Percentiles rank a stretch among this genome's conserved stretches.
phyloP scores from a whole-genome alignment of 192 early-diverging fungal genomes.

The Spizellomyces sp. region DNA sequence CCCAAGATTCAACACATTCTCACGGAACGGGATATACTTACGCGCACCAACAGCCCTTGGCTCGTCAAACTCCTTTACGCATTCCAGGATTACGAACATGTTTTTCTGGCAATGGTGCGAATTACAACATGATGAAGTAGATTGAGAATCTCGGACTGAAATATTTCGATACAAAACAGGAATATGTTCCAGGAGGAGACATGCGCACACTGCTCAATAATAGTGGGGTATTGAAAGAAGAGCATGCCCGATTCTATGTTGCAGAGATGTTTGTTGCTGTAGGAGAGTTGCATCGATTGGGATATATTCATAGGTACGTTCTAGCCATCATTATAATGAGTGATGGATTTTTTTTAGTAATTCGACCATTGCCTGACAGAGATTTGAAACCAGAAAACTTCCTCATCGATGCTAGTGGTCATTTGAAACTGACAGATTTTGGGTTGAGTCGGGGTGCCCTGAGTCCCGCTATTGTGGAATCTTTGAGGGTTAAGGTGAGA shows the following conservation, averaged over 20 bases:
- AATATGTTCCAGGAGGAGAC: constrained; percentile 72
- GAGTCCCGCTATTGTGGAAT: constrained; percentile 33
- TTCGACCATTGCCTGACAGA: constrained; percentile 18
- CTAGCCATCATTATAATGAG: not conserved
- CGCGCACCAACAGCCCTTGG: constrained; percentile 72
- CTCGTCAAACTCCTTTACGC: constrained; percentile 90
- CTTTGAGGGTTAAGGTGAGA: constrained; percentile 32
- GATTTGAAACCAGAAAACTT: constrained; percentile 64
- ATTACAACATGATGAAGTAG: constrained; percentile 8
- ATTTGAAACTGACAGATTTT: constrained; percentile 86
- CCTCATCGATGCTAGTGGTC: constrained; percentile 54
- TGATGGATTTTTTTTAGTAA: constrained; percentile 10
- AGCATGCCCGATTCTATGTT: constrained; percentile 81
- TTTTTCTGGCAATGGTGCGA: constrained; percentile 78
- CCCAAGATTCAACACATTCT: constrained; percentile 62
- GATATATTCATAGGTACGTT: constrained; percentile 80
- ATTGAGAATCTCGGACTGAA: not conserved
- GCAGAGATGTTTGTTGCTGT: constrained; percentile 86
- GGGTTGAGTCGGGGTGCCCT: constrained; percentile 61
- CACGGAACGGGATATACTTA: constrained; percentile 77
- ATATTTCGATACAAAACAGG: constrained; percentile 27
- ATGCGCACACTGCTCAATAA: constrained; percentile 77
- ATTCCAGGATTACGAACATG: constrained; percentile 74
- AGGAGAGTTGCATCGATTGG: constrained; percentile 78
- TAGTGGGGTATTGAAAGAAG: constrained; percentile 71